These are phyloP conservation scores for Neohortaea acidophila DNA, from an alignment of 495 filamentous ascomycete genomes.

Conservation along the genomic window DNA sequence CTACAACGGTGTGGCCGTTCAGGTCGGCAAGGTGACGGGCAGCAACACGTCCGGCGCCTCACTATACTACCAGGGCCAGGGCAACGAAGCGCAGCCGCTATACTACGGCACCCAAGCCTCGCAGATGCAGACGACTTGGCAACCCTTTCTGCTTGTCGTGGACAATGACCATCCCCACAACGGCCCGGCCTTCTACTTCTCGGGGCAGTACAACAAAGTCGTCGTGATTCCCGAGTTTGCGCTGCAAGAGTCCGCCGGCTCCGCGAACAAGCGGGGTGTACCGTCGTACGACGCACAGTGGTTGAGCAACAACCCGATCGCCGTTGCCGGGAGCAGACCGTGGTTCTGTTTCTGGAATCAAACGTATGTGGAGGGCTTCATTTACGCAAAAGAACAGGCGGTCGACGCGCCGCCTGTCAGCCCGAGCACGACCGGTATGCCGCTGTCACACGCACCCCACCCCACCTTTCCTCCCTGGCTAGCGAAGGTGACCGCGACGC, in stretches of 20 bases:
- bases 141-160: slow-evolving; percentile 42
- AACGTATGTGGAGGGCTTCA: slow-evolving; percentile 64
- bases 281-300: neutral
- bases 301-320: slow-evolving; percentile 24
- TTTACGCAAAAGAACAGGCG: slow-evolving; percentile 42
- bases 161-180: slow-evolving; percentile 45
- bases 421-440: slow-evolving; percentile 6
- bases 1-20: slow-evolving; percentile 2
- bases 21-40: slow-evolving; percentile 23
- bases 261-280: slow-evolving; percentile 10
- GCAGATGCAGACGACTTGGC: slow-evolving; percentile 37
- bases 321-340: slow-evolving; percentile 47
- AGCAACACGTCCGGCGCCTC: slow-evolving; percentile 29
- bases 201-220: slow-evolving; percentile 59
- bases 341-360: slow-evolving; percentile 87
- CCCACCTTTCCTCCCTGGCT: slow-evolving; percentile 1
- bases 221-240: slow-evolving; percentile 52
- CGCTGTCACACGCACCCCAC: slow-evolving; percentile 1
- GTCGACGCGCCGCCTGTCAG: slow-evolving; percentile 7
- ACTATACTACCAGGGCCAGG: slow-evolving; percentile 5
- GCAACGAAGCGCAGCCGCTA: slow-evolving; percentile 4
- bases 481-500: neutral
- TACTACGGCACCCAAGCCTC: slow-evolving; percentile 51
- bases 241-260: neutral
- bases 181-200: slow-evolving; percentile 65